These are phyloP conservation scores for Claviceps monticola DNA, from an alignment of 2,329 filamentous ascomycete species.

Conservation along the genomic window DNA sequence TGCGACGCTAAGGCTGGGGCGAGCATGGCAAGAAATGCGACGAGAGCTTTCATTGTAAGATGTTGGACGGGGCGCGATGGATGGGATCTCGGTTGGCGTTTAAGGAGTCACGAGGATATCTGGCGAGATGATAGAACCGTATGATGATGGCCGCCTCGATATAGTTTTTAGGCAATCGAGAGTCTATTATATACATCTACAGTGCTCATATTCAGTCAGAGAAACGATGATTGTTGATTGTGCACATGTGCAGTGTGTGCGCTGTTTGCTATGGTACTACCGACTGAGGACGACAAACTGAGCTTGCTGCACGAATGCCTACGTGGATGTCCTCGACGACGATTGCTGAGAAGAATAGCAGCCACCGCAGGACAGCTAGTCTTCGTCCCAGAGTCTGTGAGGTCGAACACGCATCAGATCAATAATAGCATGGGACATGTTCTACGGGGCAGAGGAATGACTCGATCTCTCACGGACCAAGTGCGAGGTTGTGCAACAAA, in stretches of 20 bases:
- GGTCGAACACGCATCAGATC: not conserved
- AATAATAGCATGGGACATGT: not conserved
- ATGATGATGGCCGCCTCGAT: not conserved
- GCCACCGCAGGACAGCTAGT: not conserved
- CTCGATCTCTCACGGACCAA: too few relatives aligned
- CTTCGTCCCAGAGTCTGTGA: too few relatives aligned
- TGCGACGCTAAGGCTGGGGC: slow-evolving; percentile 11
- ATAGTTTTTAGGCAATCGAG: not conserved
- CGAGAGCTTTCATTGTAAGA: slow-evolving; percentile 14
- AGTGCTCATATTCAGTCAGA: not conserved
- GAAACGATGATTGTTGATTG: not conserved
- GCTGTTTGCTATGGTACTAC: not conserved
- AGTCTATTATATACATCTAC: not conserved
- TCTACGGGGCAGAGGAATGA: too few relatives aligned
- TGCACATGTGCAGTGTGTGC: not conserved
- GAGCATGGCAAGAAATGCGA: slow-evolving; percentile 7
- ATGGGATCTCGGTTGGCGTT: not conserved
- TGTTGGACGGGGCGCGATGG: not conserved
- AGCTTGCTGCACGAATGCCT: not conserved
- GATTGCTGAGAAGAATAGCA: not conserved
- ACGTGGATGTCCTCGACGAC: not conserved
- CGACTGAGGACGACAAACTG: not conserved
- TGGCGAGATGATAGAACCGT: not conserved
- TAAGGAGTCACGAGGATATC: not conserved
- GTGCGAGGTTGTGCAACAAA: too few relatives aligned